Evolutionary conservation across 2,329 filamentous ascomycete genomes (phyloP).

Genomic region (Fragosphaeria purpurea): DNA sequence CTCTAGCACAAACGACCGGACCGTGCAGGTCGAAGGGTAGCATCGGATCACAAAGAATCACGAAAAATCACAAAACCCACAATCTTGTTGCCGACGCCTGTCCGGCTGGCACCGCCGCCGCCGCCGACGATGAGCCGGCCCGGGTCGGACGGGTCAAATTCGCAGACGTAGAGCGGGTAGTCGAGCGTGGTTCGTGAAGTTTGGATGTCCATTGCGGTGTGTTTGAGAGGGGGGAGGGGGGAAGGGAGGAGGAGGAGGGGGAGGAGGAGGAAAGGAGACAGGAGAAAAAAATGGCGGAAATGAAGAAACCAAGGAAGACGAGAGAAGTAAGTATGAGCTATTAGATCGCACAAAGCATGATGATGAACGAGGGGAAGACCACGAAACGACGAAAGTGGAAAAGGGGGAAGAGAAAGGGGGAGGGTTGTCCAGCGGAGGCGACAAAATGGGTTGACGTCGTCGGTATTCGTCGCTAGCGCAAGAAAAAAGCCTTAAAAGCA

Average conservation of each 20-base stretch:
- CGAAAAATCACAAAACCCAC: conserved; percentile 36
- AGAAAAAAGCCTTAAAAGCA: no score
- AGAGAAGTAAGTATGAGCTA: no score
- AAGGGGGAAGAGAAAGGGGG: no score
- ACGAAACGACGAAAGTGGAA: no score
- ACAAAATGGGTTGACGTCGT: no score
- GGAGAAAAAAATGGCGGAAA: background rate
- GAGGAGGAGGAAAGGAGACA: background rate
- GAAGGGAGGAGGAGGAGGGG: background rate
- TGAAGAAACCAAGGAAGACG: no score
- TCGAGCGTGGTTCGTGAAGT: conserved; percentile 57
- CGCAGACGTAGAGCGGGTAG: conserved; percentile 79
- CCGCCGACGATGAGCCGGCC: conserved; percentile 72
- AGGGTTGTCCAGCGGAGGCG: no score
- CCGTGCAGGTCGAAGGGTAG: background rate
- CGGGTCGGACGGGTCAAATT: conserved; percentile 75
- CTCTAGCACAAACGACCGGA: no score
- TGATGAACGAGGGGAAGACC: no score
- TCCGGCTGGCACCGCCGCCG: conserved; percentile 73
- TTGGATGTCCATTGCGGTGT: conserved; percentile 23
- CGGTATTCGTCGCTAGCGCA: no score
- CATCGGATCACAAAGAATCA: no score
- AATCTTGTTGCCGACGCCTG: conserved; percentile 80
- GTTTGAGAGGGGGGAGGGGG: background rate
- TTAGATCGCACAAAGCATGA: no score